A percentile compares a stretch with the other conserved stretches of the same genome.
These are phyloP conservation scores for Noccaea bulbosa DNA, from an alignment of 345 rosid genomes.

Conservation along the genomic window DNA sequence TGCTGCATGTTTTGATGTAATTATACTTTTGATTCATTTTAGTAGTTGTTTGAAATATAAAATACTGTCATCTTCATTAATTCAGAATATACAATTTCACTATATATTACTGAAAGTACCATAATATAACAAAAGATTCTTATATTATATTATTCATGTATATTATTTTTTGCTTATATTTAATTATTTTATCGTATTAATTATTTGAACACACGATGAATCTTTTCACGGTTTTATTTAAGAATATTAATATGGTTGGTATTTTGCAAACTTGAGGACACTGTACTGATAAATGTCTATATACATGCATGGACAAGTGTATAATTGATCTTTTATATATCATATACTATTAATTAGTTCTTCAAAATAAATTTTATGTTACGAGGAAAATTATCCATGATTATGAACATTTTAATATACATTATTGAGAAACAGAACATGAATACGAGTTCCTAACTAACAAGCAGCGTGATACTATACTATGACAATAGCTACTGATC, in stretches of 20 bases:
- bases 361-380: too few species aligned
- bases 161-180: background rate
- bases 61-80: background rate
- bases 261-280: background rate
- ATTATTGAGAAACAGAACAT: background rate
- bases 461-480: background rate
- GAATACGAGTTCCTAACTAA: conserved; percentile 6
- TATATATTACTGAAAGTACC: background rate
- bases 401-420: background rate
- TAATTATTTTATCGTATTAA: background rate
- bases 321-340: too few species aligned
- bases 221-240: background rate
- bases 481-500: background rate
- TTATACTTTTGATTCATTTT: background rate
- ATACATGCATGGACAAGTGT: background rate
- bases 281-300: background rate
- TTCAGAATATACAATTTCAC: background rate
- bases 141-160: background rate
- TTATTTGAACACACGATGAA: background rate
- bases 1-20: background rate
- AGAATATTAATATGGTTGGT: background rate
- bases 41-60: background rate
- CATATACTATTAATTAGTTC: too few species aligned
- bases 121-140: background rate
- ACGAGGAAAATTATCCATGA: background rate